A percentile compares a stretch with the other conserved stretches of the same genome.
These are phyloP conservation scores for Aristolochia californica DNA, from an alignment of 164 flowering plant species.

Conservation along the genomic window DNA sequence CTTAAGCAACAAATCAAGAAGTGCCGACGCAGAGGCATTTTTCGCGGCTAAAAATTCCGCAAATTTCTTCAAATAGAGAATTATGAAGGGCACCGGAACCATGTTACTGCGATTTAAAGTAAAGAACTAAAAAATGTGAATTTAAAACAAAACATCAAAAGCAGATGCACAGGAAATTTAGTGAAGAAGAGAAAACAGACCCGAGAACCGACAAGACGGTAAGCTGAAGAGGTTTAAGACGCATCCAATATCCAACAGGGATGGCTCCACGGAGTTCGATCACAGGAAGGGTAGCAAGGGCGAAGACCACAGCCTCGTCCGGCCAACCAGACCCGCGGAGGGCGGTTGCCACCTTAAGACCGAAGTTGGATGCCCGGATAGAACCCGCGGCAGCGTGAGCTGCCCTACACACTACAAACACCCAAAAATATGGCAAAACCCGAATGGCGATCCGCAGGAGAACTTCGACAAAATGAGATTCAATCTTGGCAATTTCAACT, in stretches of 20 bases:
- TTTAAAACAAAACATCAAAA: too few species aligned
- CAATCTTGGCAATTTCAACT: too few species aligned
- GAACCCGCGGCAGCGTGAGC: constrained; percentile 22
- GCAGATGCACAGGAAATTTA: too few species aligned
- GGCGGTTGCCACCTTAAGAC: constrained; percentile 52
- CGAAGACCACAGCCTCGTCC: constrained; percentile 78
- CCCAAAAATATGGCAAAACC: too few species aligned
- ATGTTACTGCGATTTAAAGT: constrained; percentile 55
- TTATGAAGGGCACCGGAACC: constrained; percentile 88
- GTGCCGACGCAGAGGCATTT: constrained; percentile 42
- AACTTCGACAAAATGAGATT: too few species aligned
- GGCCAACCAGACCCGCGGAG: constrained; percentile 74
- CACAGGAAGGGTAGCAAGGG: constrained; percentile 85
- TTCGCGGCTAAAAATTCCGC: constrained; percentile 62
- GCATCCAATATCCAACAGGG: constrained; percentile 99
- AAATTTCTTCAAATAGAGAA: constrained; percentile 68
- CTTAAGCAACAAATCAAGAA: constrained; percentile 52
- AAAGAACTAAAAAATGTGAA: background rate
- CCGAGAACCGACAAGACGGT: constrained; percentile 74
- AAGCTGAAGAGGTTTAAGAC: constrained; percentile 53
- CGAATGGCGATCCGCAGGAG: too few species aligned
- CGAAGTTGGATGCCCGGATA: constrained; percentile 65
- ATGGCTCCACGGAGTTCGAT: constrained; percentile 98
- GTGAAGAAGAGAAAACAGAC: constrained; percentile 9
- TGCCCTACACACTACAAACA: background rate